A percentile compares a stretch with the other conserved stretches of the same genome.
Evolutionary conservation across 1,284 basidiomycete species (phyloP).

Genomic region (Ceratobasidium papillatum): DNA sequence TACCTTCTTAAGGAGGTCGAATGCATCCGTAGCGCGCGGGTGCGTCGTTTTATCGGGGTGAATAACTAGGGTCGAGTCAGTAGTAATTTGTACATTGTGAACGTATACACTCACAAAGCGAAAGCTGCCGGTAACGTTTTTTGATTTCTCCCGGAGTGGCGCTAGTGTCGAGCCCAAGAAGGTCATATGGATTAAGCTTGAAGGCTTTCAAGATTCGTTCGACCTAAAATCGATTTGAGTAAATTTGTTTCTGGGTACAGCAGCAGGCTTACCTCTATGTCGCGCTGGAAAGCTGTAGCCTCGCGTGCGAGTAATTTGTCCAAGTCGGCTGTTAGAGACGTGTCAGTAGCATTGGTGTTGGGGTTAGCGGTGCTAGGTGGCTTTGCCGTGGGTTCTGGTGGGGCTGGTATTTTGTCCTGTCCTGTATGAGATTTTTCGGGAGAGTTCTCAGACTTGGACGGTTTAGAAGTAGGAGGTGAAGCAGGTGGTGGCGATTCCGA

Average conservation of each 20-base stretch:
- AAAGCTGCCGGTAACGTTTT: conserved; percentile 80
- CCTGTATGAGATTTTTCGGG: neutral
- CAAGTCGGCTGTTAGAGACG: conserved; percentile 56
- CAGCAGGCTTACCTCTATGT: conserved; percentile 66
- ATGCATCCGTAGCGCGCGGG: conserved; percentile 79
- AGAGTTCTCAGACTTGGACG: neutral
- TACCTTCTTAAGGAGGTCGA: conserved; percentile 85
- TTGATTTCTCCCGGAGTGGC: conserved; percentile 72
- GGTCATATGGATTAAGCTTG: conserved; percentile 85
- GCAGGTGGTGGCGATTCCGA: conserved; percentile 26
- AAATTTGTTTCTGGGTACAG: neutral
- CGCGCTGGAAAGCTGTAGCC: conserved; percentile 82
- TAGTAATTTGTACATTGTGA: neutral
- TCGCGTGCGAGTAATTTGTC: conserved; percentile 79
- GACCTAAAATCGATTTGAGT: conserved; percentile 40
- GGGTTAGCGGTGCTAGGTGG: conserved; percentile 3
- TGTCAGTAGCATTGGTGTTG: conserved; percentile 47
- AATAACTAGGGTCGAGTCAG: conserved; percentile 67
- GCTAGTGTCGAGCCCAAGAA: conserved; percentile 56
- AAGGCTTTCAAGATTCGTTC: conserved; percentile 84
- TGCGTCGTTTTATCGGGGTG: conserved; percentile 87
- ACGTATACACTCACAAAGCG: conserved; percentile 67
- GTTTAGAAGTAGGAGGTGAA: conserved; percentile 20
- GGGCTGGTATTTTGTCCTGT: neutral
- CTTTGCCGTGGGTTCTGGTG: neutral